Evolutionary conservation across 2,329 filamentous ascomycete genomes (phyloP).

Genomic region (Dactylellina drechsleri): DNA sequence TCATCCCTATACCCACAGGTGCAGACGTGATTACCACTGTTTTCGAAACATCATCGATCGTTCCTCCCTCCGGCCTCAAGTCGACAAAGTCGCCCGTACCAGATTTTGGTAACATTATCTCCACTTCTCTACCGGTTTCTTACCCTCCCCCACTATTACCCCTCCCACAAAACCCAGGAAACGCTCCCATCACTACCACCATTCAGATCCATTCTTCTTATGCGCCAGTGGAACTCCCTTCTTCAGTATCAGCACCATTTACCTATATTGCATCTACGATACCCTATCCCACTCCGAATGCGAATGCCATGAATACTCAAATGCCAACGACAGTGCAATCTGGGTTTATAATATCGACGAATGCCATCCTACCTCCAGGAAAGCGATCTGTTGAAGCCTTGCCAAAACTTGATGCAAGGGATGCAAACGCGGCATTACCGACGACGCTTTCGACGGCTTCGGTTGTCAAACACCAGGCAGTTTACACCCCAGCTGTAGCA

Average conservation of each 20-base stretch:
- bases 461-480: background rate
- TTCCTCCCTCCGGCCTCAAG: background rate
- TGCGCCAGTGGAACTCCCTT: slow-evolving; percentile 17
- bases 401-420: slow-evolving; percentile 1
- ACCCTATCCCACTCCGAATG: slow-evolving; percentile 7
- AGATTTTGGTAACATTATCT: slow-evolving; percentile 46
- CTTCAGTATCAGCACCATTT: slow-evolving; percentile 2
- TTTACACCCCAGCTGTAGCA: slow-evolving; percentile 20
- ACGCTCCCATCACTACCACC: slow-evolving; percentile 13
- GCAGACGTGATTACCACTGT: slow-evolving; percentile 22
- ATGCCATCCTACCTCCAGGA: background rate
- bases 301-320: background rate
- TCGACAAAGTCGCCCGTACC: background rate
- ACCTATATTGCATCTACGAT: slow-evolving; percentile 15
- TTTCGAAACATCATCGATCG: slow-evolving; percentile 30
- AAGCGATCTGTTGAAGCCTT: background rate
- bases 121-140: slow-evolving; percentile 12
- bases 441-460: slow-evolving; percentile 30
- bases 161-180: background rate
- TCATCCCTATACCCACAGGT: slow-evolving; percentile 23
- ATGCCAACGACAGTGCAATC: slow-evolving; percentile 11
- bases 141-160: slow-evolving; percentile 41
- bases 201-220: slow-evolving; percentile 21
- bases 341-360: slow-evolving; percentile 23
- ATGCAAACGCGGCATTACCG: background rate